Base-by-base conservation (phyloP, 768 basidiomycete species). In the Mycena kentingensis region DNA sequence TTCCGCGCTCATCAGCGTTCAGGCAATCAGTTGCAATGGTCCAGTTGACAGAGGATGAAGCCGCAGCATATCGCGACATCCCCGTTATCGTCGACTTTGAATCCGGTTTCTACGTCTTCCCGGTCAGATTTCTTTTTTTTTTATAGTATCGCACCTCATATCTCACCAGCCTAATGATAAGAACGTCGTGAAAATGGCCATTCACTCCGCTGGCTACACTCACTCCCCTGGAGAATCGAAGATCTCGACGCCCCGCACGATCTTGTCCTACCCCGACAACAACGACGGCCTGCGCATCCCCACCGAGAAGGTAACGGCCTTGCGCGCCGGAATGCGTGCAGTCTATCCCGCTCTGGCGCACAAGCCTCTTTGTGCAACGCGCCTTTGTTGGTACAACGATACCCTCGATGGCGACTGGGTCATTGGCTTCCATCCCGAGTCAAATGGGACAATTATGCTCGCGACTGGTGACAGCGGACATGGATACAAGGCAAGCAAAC, bases 311-410 rank as follows among this genome's bases (percentile, higher is more conserved):
- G 66, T 88, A 3, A 63, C 69, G 31, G 66, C 66, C 47, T 63
- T 96, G 48, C 76, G 90, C 34, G 66, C 65, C 2, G 68, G 74
- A 10, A 67, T 96, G 11, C 65, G 70, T 18, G 64, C 69, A 27
- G 72, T 93, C 22, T 94, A 88, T 69, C 96, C 95, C 22, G 82
- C 82, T 44, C 76, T 98, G 38, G 88, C 83, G 5, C 70, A 82
- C 58, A 88, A 84, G 66, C 80, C 88, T 0, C 89, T 93, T 63
- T 65, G 70, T 26, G 74, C 73, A 6, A 95, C 93, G 11, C 73
- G 95, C 53, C 68, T 98, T 57, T 98, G 95, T 71, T 98, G 95
- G 95, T 98, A 98, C 66, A 87, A 87, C 21, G 95, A 97, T 61
- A 84, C 93, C 4, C 78, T 84, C 1, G 88, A 94, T 62, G 86